phyloP scores from a whole-genome alignment of 176 grass and related monocot genomes.

The Paspalum notatum region DNA sequence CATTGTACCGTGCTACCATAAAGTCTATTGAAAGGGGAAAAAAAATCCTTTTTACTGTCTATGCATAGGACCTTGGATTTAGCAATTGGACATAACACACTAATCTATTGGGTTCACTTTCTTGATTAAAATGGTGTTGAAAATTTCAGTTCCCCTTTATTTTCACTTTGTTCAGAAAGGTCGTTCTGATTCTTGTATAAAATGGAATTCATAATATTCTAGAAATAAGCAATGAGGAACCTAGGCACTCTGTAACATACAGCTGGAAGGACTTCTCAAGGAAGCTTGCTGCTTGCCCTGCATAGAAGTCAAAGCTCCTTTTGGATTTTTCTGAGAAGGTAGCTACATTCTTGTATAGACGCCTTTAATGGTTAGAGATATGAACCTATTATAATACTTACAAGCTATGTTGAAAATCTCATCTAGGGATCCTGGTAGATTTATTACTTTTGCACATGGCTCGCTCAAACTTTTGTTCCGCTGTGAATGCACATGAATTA shows the following conservation, averaged over 20 bases:
- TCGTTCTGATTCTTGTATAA: slow-evolving; percentile 7
- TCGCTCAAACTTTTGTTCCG: slow-evolving; percentile 21
- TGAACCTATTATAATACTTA: slow-evolving; percentile 49
- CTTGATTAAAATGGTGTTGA: background rate
- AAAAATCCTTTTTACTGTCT: too few species aligned
- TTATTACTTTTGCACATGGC: slow-evolving; percentile 66
- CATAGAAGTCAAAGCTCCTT: background rate
- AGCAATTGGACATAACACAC: background rate
- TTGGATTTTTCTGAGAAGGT: background rate
- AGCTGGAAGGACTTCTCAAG: background rate
- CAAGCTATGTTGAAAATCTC: slow-evolving; percentile 68
- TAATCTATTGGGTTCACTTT: background rate
- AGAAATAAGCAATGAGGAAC: slow-evolving; percentile 6
- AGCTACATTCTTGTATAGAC: background rate
- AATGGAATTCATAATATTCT: slow-evolving; percentile 11
- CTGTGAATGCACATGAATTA: slow-evolving; percentile 47
- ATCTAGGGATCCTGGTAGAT: slow-evolving; percentile 67
- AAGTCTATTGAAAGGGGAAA: too few species aligned
- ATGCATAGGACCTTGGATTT: background rate
- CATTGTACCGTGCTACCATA: too few species aligned
- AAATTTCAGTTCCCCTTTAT: slow-evolving; percentile 1
- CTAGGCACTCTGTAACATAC: background rate
- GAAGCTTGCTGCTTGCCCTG: background rate
- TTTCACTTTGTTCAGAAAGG: background rate
- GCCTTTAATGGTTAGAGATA: background rate